phyloP scores from a whole-genome alignment of 2,329 filamentous ascomycete genomes.

The Phaeophleospora eucalypticola region DNA sequence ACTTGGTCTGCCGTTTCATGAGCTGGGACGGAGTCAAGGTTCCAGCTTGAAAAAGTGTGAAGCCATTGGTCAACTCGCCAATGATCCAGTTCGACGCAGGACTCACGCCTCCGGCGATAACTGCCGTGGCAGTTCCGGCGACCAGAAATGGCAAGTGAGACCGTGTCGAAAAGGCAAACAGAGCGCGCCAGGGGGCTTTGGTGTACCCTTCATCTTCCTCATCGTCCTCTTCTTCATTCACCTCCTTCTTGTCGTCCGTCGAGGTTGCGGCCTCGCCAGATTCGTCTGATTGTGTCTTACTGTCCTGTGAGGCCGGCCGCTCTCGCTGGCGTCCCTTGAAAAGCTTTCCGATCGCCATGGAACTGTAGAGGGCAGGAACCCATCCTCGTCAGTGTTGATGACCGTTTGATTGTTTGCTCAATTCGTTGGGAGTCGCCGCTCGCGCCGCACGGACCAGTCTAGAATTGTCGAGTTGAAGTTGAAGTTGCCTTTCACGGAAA shows the following conservation, averaged over 20 bases:
- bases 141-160: conserved; percentile 55
- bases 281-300: not conserved
- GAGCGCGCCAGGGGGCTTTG: conserved; percentile 44
- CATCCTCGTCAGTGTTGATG: not conserved
- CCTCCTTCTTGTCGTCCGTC: conserved; percentile 4
- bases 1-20: conserved; percentile 53
- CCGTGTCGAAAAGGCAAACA: conserved; percentile 70
- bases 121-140: conserved; percentile 53
- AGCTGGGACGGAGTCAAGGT: conserved; percentile 49
- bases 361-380: not conserved
- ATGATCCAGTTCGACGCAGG: conserved; percentile 66
- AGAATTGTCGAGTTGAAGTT: conserved; percentile 14
- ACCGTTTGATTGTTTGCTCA: not conserved
- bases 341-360: not conserved
- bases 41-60: conserved; percentile 62
- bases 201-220: conserved; percentile 11
- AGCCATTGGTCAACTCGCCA: conserved; percentile 68
- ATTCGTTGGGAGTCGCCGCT: not conserved
- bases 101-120: conserved; percentile 58
- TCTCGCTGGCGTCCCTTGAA: not conserved
- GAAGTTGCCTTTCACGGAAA: conserved; percentile 6
- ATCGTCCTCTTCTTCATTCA: conserved; percentile 7
- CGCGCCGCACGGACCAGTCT: conserved; percentile 15
- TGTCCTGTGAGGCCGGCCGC: not conserved
- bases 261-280: not conserved